Conservation (phyloP, 176 grass and related monocot genomes). For the Aegilops tauschii region DNA sequence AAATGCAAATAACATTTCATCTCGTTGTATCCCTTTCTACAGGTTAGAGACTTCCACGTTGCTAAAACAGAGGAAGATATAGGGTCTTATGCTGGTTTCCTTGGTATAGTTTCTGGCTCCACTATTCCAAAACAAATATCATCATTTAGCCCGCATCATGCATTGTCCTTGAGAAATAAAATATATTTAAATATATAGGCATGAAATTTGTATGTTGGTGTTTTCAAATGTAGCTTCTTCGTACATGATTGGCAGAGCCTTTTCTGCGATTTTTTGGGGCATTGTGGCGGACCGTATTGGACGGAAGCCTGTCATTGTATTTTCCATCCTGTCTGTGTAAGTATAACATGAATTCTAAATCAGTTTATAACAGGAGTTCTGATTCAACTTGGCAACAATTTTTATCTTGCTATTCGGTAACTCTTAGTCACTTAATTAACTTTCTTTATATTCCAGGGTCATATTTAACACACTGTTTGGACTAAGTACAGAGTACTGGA, state of each 20-base stretch:
- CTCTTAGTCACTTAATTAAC: neutral
- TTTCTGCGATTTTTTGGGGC: slow-evolving; percentile 44
- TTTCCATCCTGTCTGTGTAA: slow-evolving; percentile 47
- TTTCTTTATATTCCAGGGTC: slow-evolving; percentile 25
- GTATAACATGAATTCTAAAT: neutral
- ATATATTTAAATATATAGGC: neutral
- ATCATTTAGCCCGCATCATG: neutral
- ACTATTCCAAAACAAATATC: neutral
- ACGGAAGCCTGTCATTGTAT: slow-evolving; percentile 40
- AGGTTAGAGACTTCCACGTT: slow-evolving; percentile 49
- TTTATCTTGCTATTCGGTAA: neutral
- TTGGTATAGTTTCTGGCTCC: slow-evolving; percentile 25
- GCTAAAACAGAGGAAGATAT: slow-evolving; percentile 61
- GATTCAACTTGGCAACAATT: neutral
- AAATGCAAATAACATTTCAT: neutral
- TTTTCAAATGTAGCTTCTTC: slow-evolving; percentile 48
- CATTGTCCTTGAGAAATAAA: neutral
- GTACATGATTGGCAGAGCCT: slow-evolving; percentile 52
- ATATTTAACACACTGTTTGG: slow-evolving; percentile 53
- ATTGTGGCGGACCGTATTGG: slow-evolving; percentile 36
- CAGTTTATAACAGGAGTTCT: neutral
- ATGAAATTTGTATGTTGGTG: neutral
- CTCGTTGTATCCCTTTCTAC: neutral
- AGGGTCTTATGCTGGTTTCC: slow-evolving; percentile 63
- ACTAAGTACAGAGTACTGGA: slow-evolving; percentile 52